Conservation (phyloP, 2,329 filamentous ascomycete species). For the Hypoxylon sp. region DNA sequence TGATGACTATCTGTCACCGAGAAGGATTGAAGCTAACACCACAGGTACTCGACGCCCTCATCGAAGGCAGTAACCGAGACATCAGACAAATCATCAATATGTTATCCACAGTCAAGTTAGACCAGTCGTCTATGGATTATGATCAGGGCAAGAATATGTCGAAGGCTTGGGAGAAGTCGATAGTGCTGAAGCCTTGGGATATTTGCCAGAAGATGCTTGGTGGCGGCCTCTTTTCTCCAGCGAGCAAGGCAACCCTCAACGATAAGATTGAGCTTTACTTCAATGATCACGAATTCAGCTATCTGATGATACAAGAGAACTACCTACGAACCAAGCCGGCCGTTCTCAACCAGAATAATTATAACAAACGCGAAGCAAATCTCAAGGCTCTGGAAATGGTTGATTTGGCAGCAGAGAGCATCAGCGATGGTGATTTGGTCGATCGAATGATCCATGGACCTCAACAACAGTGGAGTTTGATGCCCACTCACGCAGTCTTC, state of each 20-base stretch:
- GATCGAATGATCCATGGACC: slow-evolving; percentile 98
- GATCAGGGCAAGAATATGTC: slow-evolving; percentile 94
- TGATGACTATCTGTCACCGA: slow-evolving; percentile 94
- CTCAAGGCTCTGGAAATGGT: slow-evolving; percentile 89
- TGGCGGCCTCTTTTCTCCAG: slow-evolving; percentile 85
- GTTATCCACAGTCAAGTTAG: slow-evolving; percentile 93
- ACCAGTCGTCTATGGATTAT: slow-evolving; percentile 83
- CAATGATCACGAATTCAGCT: slow-evolving; percentile 98
- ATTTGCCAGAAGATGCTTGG: slow-evolving; percentile 94
- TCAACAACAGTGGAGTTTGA: slow-evolving; percentile 98
- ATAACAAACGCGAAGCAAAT: slow-evolving; percentile 76
- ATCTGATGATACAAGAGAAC: slow-evolving; percentile 98
- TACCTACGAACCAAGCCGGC: slow-evolving; percentile 88
- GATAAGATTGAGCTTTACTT: slow-evolving; percentile 99
- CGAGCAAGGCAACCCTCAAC: slow-evolving; percentile 89
- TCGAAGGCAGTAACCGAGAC: slow-evolving; percentile 95
- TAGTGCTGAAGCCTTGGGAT: slow-evolving; percentile 97
- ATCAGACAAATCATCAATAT: slow-evolving; percentile 99
- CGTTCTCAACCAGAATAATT: slow-evolving; percentile 68
- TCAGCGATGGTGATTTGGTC: slow-evolving; percentile 95
- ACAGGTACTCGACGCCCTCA: slow-evolving; percentile 89
- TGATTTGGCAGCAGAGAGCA: slow-evolving; percentile 92
- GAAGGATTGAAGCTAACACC: slow-evolving; percentile 89
- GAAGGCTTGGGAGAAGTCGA: slow-evolving; percentile 98
- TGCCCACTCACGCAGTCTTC: slow-evolving; percentile 96